Percentiles rank a stretch among this genome's conserved stretches.
Conservation (phyloP, 1,284 basidiomycete species). For the Ceratobasidium sp. region DNA sequence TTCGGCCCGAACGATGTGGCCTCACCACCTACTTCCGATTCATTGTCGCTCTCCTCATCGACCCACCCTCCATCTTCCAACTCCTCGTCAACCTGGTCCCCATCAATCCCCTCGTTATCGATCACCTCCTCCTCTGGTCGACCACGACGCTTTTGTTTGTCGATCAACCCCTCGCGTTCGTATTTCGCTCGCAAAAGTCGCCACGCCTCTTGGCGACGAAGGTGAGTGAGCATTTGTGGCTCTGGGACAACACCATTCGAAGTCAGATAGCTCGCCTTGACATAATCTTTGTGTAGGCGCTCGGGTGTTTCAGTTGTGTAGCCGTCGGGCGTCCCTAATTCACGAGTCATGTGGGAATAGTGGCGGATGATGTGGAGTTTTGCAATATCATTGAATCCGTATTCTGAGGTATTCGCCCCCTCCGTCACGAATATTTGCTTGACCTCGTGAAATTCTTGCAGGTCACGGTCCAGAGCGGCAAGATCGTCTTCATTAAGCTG, state of each 20-base stretch:
- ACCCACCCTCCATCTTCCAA: neutral
- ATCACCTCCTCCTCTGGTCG: neutral
- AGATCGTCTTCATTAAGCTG: conserved; percentile 24
- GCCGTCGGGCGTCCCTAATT: conserved; percentile 45
- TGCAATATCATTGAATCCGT: conserved; percentile 50
- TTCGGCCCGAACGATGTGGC: too few species aligned
- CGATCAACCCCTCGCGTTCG: neutral
- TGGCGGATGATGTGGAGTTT: conserved; percentile 44
- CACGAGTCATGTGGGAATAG: conserved; percentile 28
- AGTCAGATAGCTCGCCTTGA: neutral
- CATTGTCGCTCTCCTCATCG: neutral
- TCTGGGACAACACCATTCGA: neutral
- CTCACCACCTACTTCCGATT: too few species aligned
- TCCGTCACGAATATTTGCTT: conserved; percentile 47
- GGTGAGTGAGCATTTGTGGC: neutral
- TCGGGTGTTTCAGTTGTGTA: conserved; percentile 47
- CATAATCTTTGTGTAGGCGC: conserved; percentile 37
- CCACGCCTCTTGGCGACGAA: neutral
- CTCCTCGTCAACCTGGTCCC: neutral
- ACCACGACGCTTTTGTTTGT: neutral
- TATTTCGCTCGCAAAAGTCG: neutral
- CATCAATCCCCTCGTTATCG: neutral
- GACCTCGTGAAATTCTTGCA: conserved; percentile 48
- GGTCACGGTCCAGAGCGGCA: conserved; percentile 24
- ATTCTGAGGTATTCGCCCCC: conserved; percentile 1